Evolutionary conservation across 2,329 filamentous ascomycete species (phyloP).

Genomic region (Zalaria sp.): DNA sequence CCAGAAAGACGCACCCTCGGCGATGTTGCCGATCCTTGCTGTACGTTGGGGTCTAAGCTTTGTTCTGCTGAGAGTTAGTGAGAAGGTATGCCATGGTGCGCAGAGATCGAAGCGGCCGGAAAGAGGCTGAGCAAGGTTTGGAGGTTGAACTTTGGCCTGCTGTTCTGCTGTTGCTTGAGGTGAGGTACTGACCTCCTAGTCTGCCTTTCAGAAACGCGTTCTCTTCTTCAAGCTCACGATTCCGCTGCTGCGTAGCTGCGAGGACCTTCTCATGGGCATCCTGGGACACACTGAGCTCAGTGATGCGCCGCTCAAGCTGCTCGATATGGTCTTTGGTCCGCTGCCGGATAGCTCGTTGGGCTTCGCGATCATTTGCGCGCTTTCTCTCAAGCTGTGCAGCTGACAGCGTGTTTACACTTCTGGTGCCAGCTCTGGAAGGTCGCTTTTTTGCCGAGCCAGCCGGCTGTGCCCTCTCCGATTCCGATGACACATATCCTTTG

Average conservation of each 20-base stretch:
- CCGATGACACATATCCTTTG: conserved; percentile 6
- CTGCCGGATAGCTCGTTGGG: conserved; percentile 44
- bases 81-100: too few relatives aligned
- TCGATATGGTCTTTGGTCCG: conserved; percentile 47
- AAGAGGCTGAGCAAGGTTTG: background rate
- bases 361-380: conserved; percentile 46
- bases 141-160: too few relatives aligned
- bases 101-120: too few relatives aligned
- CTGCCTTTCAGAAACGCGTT: conserved; percentile 37
- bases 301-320: conserved; percentile 38
- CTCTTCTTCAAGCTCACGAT: conserved; percentile 40
- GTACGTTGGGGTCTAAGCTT: conserved; percentile 2
- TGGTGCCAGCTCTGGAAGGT: conserved; percentile 39
- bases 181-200: conserved; percentile 29
- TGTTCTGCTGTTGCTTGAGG: conserved; percentile 1
- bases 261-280: conserved; percentile 32
- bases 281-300: conserved; percentile 34
- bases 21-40: conserved; percentile 1
- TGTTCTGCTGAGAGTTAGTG: background rate
- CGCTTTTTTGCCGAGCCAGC: conserved; percentile 24
- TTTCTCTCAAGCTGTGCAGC: conserved; percentile 45
- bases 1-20: conserved; percentile 1
- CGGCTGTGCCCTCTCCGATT: conserved; percentile 6
- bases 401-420: conserved; percentile 43
- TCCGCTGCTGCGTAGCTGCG: conserved; percentile 37